phyloP scores from a whole-genome alignment of 2,329 filamentous ascomycete genomes.

The Tothia fuscella region DNA sequence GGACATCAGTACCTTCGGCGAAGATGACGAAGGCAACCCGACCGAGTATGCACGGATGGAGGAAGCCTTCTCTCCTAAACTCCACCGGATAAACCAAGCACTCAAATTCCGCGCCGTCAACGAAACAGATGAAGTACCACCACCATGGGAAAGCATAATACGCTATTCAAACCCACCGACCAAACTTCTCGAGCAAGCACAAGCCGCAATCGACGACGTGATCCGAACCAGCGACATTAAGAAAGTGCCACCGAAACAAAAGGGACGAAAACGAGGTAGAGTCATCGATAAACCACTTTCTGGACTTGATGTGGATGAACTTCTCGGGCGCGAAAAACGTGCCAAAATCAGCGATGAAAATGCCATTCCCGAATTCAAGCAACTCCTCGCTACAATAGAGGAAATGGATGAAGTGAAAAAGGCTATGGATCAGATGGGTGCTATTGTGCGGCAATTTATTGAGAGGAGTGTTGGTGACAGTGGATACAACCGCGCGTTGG shows the following conservation, averaged over 20 bases:
- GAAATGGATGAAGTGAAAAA: conserved; percentile 51
- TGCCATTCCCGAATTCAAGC: conserved; percentile 82
- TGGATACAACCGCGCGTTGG: conserved; percentile 62
- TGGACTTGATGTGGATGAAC: conserved; percentile 71
- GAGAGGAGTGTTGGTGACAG: conserved; percentile 61
- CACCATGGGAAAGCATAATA: conserved; percentile 51
- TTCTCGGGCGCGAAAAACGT: conserved; percentile 47
- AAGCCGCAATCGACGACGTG: conserved; percentile 49
- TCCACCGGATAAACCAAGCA: conserved; percentile 83
- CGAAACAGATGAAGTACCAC: conserved; percentile 50
- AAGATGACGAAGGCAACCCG: conserved; percentile 57
- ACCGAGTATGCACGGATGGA: conserved; percentile 66
- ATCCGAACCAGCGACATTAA: conserved; percentile 67
- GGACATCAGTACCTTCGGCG: conserved; percentile 63
- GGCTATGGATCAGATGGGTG: conserved; percentile 61
- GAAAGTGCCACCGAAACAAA: conserved; percentile 74
- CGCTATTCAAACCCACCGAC: conserved; percentile 63
- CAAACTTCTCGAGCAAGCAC: conserved; percentile 48
- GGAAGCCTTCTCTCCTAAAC: conserved; percentile 68
- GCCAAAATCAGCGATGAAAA: conserved; percentile 55
- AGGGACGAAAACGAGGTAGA: conserved; percentile 55
- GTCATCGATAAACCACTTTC: conserved; percentile 74
- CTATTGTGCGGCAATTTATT: conserved; percentile 58
- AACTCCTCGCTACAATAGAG: conserved; percentile 51
- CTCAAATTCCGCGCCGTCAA: conserved; percentile 72